Base-by-base conservation (phyloP, 1,139 yeast genomes). In the Suhomyces wounanorum region DNA sequence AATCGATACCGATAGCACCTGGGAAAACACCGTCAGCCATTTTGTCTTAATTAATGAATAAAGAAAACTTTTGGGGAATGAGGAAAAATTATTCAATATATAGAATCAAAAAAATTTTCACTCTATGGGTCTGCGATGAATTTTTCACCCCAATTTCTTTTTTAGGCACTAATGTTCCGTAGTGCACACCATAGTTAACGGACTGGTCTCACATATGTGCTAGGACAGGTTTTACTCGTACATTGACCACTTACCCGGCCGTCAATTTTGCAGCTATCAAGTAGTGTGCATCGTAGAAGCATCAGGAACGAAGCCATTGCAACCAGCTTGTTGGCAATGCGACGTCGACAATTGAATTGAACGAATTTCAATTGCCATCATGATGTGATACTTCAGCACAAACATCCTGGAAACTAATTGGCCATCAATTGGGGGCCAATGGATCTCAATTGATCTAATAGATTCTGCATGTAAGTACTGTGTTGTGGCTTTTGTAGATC, bases 1-100 rank as follows among this genome's bases (percentile, higher is more conserved):
- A 87, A 87, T 90, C 97, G 90, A 92, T 92, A 83, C 99, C 98
- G 82, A 92, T 91, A 82, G 98, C 98, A 86, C 96, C 96, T 86
- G 92, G 96, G 89, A 89, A 92, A 83, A 92, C 96, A 88, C 97
- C 97, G 86, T 92, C 97, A 86, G 92, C 89, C 92, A 87, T 87
- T 75, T 53, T 59, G 51, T 55, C 49, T 52, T 49, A 54, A 52
- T 55, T 54, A 54, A 49, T 51, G 51, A 52, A 49, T 53, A 52
- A 57, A 51, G 54, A 52, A 59, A 61, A 58, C 54, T 48, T 54
- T 54, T 49, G 47, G 40, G 47, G 45, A 46, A 47, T 42, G 43
- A 46, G 48, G 47, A 45, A 45, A 45, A 46, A 42, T 48, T 43
- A 46, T 42, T 49, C 48, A 49, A 52, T 52, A 52, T 50, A 52